Base-by-base conservation (phyloP, 2,329 filamentous ascomycete genomes). In the Akanthomyces muscarius region DNA sequence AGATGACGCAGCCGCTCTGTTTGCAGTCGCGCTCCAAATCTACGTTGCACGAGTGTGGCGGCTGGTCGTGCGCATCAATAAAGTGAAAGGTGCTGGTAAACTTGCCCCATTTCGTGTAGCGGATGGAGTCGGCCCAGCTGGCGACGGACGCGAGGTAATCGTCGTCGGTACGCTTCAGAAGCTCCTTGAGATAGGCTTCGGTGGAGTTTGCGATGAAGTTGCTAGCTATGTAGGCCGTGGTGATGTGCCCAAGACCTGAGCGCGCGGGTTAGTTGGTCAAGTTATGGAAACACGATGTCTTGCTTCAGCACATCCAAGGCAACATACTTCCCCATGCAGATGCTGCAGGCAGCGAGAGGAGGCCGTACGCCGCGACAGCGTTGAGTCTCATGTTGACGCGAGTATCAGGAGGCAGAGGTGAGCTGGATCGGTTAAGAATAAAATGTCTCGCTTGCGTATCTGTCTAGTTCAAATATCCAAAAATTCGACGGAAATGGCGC, bases 71-170 rank as follows among this genome's bases (percentile, higher is more conserved):
- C 64, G 86, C 86, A 71, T 89, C 87, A 74, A 89, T 89, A 76
- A 86, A 89, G 78, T 89, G 87, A 73, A 87, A 88, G 41, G 81
- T 81, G 66, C 80, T 83, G 10, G 83, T 85, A 73, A 85, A 89
- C 44, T 79, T 78, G 16, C 85, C 86, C 77, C 83, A 86, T 72
- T 81, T 80, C 8, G 84, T 87, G 75, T 89, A 89, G 28, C 86
- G 81, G 72, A 87, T 80, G 45, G 80, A 86, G 75, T 89, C 87
- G 36, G 87, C 86, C 87, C 87, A 89, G 11, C 85, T 85, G 3
- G 87, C 86, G 3, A 89, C 81, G 63, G 80, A 80, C 54, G 86
- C 86, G 30, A 89, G 79, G 69, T 88, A 88, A 68, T 85, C 80
- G 62, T 76, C 73, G 1, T 81, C 81, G 42, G 81, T 71, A 71